These are phyloP conservation scores for Aspergillus ibericus DNA, from an alignment of 2,329 filamentous ascomycete genomes.

Conservation along the genomic window DNA sequence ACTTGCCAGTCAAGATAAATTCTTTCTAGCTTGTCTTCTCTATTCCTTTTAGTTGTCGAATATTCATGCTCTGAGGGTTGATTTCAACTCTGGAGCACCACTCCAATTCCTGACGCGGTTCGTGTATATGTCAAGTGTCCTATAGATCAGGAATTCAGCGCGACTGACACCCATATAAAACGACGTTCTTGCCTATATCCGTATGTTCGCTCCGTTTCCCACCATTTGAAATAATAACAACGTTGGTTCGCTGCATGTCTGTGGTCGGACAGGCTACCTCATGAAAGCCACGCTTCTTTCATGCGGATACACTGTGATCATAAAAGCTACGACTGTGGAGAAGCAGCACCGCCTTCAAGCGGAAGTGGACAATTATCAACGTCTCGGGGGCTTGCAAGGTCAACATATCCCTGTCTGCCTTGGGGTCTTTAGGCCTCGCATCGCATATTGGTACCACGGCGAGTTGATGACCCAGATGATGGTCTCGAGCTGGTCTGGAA, in stretches of 20 bases:
- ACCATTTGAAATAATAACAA: no score
- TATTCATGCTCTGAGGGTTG: no score
- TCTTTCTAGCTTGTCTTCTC: no score
- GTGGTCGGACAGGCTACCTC: slow-evolving; percentile 28
- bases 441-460: slow-evolving; percentile 29
- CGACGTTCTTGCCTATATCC: no score
- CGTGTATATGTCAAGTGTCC: no score
- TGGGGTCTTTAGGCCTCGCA: slow-evolving; percentile 20
- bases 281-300: slow-evolving; percentile 30
- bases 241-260: slow-evolving; percentile 25
- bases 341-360: slow-evolving; percentile 21
- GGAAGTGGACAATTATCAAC: slow-evolving; percentile 26
- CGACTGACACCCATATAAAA: no score
- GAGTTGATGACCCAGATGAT: slow-evolving; percentile 22
- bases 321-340: slow-evolving; percentile 25
- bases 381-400: slow-evolving; percentile 24
- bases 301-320: slow-evolving; percentile 29
- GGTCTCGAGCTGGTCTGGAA: slow-evolving; percentile 20
- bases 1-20: no score
- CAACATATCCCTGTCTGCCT: slow-evolving; percentile 28
- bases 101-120: no score
- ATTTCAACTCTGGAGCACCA: no score
- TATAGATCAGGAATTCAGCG: no score
- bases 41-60: no score
- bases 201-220: no score